These are phyloP conservation scores for Backusella mclennaniae DNA, from an alignment of 192 early-diverging fungal species.

Conservation along the genomic window DNA sequence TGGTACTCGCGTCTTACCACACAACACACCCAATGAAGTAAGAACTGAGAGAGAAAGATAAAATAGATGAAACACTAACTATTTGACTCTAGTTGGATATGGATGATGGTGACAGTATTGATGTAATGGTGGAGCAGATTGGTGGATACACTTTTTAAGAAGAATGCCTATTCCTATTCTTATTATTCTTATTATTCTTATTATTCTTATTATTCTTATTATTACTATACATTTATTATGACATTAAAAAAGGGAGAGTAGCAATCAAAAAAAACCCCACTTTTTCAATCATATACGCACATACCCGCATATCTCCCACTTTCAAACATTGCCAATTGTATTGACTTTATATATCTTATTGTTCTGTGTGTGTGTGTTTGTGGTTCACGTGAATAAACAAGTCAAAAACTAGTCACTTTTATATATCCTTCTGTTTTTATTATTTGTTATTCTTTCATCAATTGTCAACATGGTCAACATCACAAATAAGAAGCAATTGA, in stretches of 20 bases:
- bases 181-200: too few species aligned
- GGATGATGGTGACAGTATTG: slow-evolving; percentile 95
- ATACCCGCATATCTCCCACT: neutral
- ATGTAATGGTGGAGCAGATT: slow-evolving; percentile 92
- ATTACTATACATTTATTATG: too few species aligned
- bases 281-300: neutral
- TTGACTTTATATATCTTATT: neutral
- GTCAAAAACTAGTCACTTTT: neutral
- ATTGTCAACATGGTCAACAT: neutral
- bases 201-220: too few species aligned
- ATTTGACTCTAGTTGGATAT: slow-evolving; percentile 70
- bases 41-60: neutral
- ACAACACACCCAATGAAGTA: slow-evolving; percentile 85
- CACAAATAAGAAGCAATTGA: neutral
- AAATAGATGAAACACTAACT: neutral
- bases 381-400: neutral
- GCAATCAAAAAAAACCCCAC: neutral
- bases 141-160: slow-evolving; percentile 54
- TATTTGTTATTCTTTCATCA: neutral
- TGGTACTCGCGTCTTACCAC: slow-evolving; percentile 77
- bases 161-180: neutral
- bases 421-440: neutral
- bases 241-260: too few species aligned
- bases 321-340: neutral
- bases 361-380: neutral